phyloP scores from a whole-genome alignment of 768 basidiomycete species.

The Tulasnella sp. region DNA sequence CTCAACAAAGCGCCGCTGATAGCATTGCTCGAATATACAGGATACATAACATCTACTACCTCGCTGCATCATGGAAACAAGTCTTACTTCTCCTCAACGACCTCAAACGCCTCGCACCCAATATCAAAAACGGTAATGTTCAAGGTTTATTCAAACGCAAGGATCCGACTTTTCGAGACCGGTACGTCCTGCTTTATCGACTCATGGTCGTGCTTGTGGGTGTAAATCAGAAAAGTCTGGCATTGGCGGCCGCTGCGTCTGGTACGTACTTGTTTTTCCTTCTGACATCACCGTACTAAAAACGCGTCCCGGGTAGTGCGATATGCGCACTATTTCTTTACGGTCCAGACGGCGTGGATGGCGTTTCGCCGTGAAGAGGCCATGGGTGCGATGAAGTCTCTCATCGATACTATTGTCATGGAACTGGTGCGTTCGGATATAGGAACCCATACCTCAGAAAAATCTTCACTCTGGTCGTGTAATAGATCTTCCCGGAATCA shows the following conservation, averaged over 20 bases:
- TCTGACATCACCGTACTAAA: not conserved
- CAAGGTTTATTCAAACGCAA: conserved; percentile 34
- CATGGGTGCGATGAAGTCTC: conserved; percentile 49
- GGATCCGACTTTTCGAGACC: conserved; percentile 39
- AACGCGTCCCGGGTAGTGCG: conserved; percentile 37
- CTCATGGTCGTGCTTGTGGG: conserved; percentile 47
- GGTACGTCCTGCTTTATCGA: conserved; percentile 53
- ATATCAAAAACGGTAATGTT: conserved; percentile 34
- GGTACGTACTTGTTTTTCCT: conserved; percentile 35
- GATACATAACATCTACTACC: conserved; percentile 69
- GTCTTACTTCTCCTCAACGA: conserved; percentile 46
- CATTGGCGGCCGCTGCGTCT: conserved; percentile 54
- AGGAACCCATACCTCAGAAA: not conserved
- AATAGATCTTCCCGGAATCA: conserved; percentile 43
- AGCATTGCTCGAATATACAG: conserved; percentile 28
- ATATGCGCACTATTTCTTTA: conserved; percentile 34
- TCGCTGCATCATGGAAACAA: conserved; percentile 73
- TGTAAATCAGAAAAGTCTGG: conserved; percentile 51
- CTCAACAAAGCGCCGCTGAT: not conserved
- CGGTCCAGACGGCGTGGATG: conserved; percentile 46
- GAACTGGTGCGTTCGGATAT: conserved; percentile 41
- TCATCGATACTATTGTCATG: conserved; percentile 71
- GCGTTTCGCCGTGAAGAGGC: conserved; percentile 49
- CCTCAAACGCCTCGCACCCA: conserved; percentile 42
- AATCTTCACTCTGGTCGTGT: not conserved